A percentile compares a stretch with the other conserved stretches of the same genome.
These are phyloP conservation scores for Plantago ovata DNA, from an alignment of 257 asterid species.

Conservation along the genomic window DNA sequence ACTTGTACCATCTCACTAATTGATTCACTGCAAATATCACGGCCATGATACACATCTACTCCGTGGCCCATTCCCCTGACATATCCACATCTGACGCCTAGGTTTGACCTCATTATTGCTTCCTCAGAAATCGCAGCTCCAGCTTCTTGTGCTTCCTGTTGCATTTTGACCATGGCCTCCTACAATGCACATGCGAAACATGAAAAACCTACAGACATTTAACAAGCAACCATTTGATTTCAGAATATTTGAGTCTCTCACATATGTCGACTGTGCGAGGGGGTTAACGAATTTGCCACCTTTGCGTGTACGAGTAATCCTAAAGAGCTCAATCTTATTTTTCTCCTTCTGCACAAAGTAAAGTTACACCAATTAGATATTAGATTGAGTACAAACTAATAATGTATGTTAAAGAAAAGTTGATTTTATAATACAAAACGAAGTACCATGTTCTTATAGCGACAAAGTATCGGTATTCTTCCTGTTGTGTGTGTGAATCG, in stretches of 20 bases:
- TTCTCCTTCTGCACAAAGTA: slow-evolving; percentile 2
- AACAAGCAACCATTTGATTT: neutral
- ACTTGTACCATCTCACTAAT: neutral
- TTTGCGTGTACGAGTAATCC: slow-evolving; percentile 7
- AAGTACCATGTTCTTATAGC: slow-evolving; percentile 4
- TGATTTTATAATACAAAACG: neutral
- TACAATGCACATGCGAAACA: neutral
- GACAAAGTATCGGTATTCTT: slow-evolving; percentile 6
- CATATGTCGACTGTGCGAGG: slow-evolving; percentile 5
- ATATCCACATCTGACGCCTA: slow-evolving; percentile 6
- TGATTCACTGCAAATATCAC: neutral
- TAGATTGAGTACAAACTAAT: neutral
- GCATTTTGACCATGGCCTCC: slow-evolving; percentile 8
- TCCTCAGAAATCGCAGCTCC: neutral
- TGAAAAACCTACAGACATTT: neutral
- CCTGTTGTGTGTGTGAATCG: slow-evolving; percentile 8
- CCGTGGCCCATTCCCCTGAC: slow-evolving; percentile 2
- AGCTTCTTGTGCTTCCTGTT: slow-evolving; percentile 4
- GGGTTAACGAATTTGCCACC: slow-evolving; percentile 5
- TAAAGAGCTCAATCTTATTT: slow-evolving; percentile 4
- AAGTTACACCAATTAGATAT: neutral
- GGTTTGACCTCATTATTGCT: slow-evolving; percentile 3
- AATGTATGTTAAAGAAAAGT: neutral
- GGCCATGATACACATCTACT: neutral
- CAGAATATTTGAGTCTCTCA: neutral